phyloP scores from a whole-genome alignment of 116 monocot species.

The Papilionanthe hybrid region DNA sequence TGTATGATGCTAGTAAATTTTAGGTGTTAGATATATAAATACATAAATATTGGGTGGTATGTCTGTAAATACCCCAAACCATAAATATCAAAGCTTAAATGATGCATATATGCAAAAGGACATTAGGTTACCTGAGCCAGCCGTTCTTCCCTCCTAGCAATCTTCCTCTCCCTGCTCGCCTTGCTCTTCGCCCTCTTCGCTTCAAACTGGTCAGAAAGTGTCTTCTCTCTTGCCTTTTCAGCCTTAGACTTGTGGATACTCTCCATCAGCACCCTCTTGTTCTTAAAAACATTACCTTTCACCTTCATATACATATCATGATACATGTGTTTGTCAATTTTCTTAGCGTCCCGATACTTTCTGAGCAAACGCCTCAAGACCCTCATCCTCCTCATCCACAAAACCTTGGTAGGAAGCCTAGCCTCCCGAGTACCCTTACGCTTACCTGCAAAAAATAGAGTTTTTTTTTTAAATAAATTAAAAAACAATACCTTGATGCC shows the following conservation, averaged over 20 bases:
- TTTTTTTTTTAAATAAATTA: background rate
- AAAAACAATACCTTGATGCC: background rate
- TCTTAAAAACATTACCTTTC: constrained; percentile 85
- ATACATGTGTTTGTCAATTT: constrained; percentile 89
- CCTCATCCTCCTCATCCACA: constrained; percentile 88
- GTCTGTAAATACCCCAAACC: background rate
- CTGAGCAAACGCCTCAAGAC: constrained; percentile 63
- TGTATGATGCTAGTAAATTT: too few relatives aligned
- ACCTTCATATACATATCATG: constrained; percentile 93
- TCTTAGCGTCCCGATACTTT: constrained; percentile 78
- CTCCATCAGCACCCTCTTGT: constrained; percentile 86
- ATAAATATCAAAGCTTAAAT: background rate
- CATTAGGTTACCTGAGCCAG: constrained; percentile 52
- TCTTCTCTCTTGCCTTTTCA: constrained; percentile 83
- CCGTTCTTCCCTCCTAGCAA: constrained; percentile 70
- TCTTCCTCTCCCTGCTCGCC: constrained; percentile 75
- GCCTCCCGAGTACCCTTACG: constrained; percentile 86
- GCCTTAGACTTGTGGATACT: constrained; percentile 87
- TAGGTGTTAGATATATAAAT: too few relatives aligned
- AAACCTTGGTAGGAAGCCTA: constrained; percentile 71
- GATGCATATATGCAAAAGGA: background rate
- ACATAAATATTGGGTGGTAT: too few relatives aligned
- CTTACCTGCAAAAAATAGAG: constrained; percentile 37
- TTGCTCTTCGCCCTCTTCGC: constrained; percentile 83
- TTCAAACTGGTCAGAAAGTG: constrained; percentile 72